Base-by-base conservation (phyloP, 257 asterid genomes). In the Anisodus acutangulus region DNA sequence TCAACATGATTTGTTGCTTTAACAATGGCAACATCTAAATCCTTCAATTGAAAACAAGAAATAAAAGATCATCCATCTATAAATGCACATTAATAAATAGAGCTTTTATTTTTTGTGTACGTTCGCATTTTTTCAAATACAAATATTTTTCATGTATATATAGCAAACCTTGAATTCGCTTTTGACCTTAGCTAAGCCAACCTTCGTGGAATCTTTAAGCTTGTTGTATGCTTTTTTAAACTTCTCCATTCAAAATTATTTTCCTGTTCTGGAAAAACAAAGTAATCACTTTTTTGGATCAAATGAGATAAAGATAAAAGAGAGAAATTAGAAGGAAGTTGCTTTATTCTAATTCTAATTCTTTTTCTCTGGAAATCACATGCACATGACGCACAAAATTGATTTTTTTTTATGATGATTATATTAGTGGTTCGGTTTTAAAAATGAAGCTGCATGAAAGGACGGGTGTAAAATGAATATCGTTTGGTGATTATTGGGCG, bases 101-200 rank as follows among this genome's bases (percentile, higher is more conserved):
- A 43, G 22, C 49, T 80, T 74, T 4, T 35, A 26, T 45, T 10
- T 45, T 10, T 78, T 19, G 15, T 15, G 43, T 5, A n/a, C 5
- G 8, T 5, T 3, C 2, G 3, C 55, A 10, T 8, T 70, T 11
- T 71, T 22, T 22, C 26, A 5, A 71, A 51, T 3, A 76, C n/a
- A 4, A 6, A 26, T 53, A 16, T 31, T 19, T 35, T 47, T 47
- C 9, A 43, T 49, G 31, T 9, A 49, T 19, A 2, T 8, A 69
- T 15, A 10, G 12, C 74, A 39, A 72, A 94, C 98, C 98, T 95
- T 95, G 92, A 93, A 95, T 31, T 94, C 97, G 88, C 98, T 94
- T 71, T 95, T 94, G 91, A 95, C 98, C 88, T 93, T 94, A 86
- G 97, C 97, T n/a, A 94, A 91, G 92, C 97, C 95, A 86, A 95